Evolutionary conservation across 345 rosid genomes (phyloP), one percentile per base, ranked within the genome.

Genomic region (Durio zibethinus): DNA sequence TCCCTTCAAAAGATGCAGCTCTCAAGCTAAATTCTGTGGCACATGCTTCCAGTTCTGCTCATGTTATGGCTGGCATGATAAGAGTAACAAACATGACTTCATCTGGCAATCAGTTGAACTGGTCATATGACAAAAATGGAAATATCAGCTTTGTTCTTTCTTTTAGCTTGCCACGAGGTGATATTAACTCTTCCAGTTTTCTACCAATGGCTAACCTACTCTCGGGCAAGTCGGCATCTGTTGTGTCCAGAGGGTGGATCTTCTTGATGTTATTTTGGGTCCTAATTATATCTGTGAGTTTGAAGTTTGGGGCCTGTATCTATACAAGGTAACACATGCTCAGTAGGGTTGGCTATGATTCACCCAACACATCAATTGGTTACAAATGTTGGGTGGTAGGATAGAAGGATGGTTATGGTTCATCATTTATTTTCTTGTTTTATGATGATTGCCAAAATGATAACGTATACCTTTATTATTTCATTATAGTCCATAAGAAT

Each of bases 1-100:
- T 84, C 83, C 89, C 93, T 2, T 43, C 87, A 50, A 94, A 94
- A 82, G 93, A 87, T 16, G 88, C 81, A 7, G 84, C 86, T 77
- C 78, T 88, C 38, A 87, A 64, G 48, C 76, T 90, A 74, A 85
- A 90, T 75, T 68, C 89, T 35, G 82, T 80, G 42, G 86, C 89
- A 36, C 90, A 89, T 76, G 54, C 97, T 18, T 91, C 98, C 54
- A 88, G 89, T 73, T 91, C 95, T 2, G 85, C 84, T 59, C 94
- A 87, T 73, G 85, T 92, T 53, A 91, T 88, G 42, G 91, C 97
- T 61, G 93, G 93, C 61, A 82, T 93, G 86, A 86, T 94, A 54
- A 93, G 93, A 82, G 87, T 94, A 82, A 85, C 91, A 63, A 80
- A 71, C 71, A 50, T 81, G 80, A 85, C 79, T 36, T 61, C 82